Evolutionary conservation across 768 basidiomycete genomes (phyloP).

Genomic region (Galerina sulciceps): DNA sequence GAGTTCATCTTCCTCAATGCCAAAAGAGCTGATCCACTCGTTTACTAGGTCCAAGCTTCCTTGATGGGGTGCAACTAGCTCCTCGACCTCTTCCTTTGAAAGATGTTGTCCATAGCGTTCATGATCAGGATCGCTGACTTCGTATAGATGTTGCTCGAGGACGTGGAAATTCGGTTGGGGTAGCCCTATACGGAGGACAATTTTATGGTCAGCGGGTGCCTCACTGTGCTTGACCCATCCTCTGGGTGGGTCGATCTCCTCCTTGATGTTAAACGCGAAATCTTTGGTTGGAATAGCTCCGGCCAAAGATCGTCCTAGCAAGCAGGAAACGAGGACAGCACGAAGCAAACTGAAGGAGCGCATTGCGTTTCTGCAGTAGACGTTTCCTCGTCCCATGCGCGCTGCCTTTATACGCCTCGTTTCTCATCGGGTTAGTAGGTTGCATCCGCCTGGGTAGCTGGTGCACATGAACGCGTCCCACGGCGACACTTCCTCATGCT

Average conservation of each 20-base stretch:
- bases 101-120: constrained; percentile 56
- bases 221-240: constrained; percentile 52
- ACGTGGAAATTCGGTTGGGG: constrained; percentile 52
- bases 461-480: constrained; percentile 13
- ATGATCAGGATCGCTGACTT: constrained; percentile 60
- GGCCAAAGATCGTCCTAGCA: constrained; percentile 20
- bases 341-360: constrained; percentile 10
- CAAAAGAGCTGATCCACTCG: constrained; percentile 63
- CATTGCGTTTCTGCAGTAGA: constrained; percentile 9
- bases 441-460: background rate
- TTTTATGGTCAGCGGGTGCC: constrained; percentile 48
- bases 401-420: background rate
- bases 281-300: constrained; percentile 24
- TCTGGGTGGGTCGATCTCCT: constrained; percentile 39
- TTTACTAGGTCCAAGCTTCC: constrained; percentile 58
- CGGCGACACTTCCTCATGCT: constrained; percentile 7
- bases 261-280: constrained; percentile 34
- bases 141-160: constrained; percentile 54
- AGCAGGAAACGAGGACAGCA: constrained; percentile 15
- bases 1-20: constrained; percentile 49
- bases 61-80: constrained; percentile 60
- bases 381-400: background rate
- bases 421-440: constrained; percentile 1
- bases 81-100: constrained; percentile 69
- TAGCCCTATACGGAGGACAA: constrained; percentile 62